Conservation (phyloP, 2,329 filamentous ascomycete species). For the Talaromyces amestolkiae region DNA sequence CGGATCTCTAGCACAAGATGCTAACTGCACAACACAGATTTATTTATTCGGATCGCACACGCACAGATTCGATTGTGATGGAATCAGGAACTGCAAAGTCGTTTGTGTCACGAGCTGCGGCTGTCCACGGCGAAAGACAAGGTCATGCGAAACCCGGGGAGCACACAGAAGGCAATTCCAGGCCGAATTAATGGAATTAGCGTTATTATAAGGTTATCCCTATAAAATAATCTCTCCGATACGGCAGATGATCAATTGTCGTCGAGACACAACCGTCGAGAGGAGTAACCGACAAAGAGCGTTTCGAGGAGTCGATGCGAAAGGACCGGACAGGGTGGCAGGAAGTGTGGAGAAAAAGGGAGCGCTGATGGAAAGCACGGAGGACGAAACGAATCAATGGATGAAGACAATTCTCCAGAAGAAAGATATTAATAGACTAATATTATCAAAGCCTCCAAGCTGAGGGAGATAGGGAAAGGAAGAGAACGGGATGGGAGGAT, state of each 20-base stretch:
- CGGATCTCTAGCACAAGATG: neutral
- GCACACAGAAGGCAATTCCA: conserved; percentile 8
- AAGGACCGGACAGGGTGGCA: conserved; percentile 17
- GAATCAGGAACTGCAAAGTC: neutral
- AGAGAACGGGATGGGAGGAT: conserved; percentile 5
- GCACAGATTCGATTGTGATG: neutral
- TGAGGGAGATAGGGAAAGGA: conserved; percentile 10
- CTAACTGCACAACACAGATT: neutral
- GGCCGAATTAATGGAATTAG: conserved; percentile 16
- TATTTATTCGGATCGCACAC: conserved; percentile 1
- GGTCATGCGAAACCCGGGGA: conserved; percentile 13
- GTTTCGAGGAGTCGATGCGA: conserved; percentile 1
- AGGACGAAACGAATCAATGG: conserved; percentile 7
- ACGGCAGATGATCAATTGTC: conserved; percentile 5
- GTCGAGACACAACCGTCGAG: conserved; percentile 17
- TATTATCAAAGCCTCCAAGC: conserved; percentile 20
- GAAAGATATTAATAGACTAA: conserved; percentile 19
- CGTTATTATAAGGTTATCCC: conserved; percentile 7
- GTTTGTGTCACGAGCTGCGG: conserved; percentile 1
- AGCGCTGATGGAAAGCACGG: conserved; percentile 10
- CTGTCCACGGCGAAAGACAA: conserved; percentile 8
- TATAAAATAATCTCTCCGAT: neutral
- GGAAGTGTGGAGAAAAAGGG: conserved; percentile 2
- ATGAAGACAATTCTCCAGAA: conserved; percentile 13
- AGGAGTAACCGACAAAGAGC: conserved; percentile 10